These are phyloP conservation scores for Solanum etuberosum DNA, from an alignment of 257 asterid genomes.

Conservation along the genomic window DNA sequence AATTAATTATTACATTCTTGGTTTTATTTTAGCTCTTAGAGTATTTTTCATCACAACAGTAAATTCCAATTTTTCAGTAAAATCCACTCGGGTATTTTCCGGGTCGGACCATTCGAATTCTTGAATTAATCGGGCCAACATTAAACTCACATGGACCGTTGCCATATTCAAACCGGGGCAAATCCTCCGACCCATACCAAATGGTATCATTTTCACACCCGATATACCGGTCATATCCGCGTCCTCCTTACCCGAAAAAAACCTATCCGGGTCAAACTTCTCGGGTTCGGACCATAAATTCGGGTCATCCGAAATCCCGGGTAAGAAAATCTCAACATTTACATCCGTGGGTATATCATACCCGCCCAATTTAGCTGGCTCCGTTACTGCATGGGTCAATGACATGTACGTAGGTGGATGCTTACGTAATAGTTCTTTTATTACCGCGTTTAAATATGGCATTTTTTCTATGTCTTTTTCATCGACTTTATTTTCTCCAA, in stretches of 20 bases:
- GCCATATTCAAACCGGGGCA: constrained; percentile 74
- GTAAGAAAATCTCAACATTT: constrained; percentile 52
- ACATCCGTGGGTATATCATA: constrained; percentile 65
- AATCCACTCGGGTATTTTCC: constrained; percentile 40
- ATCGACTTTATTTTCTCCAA: constrained; percentile 48
- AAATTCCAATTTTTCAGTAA: constrained; percentile 44
- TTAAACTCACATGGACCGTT: constrained; percentile 40
- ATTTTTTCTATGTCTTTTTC: constrained; percentile 66
- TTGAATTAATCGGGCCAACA: constrained; percentile 66
- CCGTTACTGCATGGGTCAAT: constrained; percentile 63
- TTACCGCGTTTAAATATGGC: constrained; percentile 77
- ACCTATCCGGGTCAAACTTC: constrained; percentile 61
- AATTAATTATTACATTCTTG: constrained; percentile 23
- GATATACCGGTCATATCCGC: constrained; percentile 57
- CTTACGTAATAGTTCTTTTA: constrained; percentile 61
- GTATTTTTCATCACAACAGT: constrained; percentile 55
- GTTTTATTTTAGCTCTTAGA: constrained; percentile 44
- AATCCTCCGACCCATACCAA: constrained; percentile 63
- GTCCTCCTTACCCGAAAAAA: constrained; percentile 40
- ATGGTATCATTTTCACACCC: constrained; percentile 55
- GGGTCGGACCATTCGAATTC: constrained; percentile 60
- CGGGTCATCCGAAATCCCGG: constrained; percentile 67
- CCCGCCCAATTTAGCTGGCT: constrained; percentile 65
- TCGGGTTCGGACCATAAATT: constrained; percentile 48
- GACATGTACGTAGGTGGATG: constrained; percentile 89